Percentiles rank a stretch among this genome's conserved stretches.
phyloP scores from a whole-genome alignment of 495 filamentous ascomycete species.

The Lasiosphaeriaceae sp. region DNA sequence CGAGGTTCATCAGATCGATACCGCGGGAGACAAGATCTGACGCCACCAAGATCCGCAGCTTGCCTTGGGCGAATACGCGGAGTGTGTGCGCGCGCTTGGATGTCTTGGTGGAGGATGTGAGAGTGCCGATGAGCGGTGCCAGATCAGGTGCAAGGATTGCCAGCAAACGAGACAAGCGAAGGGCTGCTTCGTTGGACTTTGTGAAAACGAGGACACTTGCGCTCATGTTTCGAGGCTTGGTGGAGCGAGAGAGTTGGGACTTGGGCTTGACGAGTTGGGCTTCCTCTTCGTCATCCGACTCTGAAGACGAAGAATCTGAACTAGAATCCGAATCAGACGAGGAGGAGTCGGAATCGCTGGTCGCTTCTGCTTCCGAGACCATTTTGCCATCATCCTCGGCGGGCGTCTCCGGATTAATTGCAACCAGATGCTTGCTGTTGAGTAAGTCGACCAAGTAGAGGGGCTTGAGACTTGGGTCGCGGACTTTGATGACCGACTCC shows the following conservation, averaged over 20 bases:
- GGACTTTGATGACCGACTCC: conserved; percentile 72
- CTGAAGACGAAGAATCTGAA: conserved; percentile 8
- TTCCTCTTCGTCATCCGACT: conserved; percentile 4
- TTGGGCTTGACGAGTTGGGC: conserved; percentile 1
- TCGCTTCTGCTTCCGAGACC: conserved; percentile 27
- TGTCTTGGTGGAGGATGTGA: conserved; percentile 71
- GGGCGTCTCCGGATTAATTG: not conserved
- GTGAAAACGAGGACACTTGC: conserved; percentile 75
- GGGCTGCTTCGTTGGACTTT: conserved; percentile 77
- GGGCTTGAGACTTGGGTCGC: conserved; percentile 75
- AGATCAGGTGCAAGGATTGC: conserved; percentile 59
- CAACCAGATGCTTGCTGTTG: conserved; percentile 32
- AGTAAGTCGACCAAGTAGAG: conserved; percentile 70
- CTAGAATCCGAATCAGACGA: conserved; percentile 31
- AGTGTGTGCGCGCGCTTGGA: conserved; percentile 57
- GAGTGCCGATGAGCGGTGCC: conserved; percentile 55
- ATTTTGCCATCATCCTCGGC: conserved; percentile 24
- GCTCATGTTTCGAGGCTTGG: conserved; percentile 3
- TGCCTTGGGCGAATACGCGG: conserved; percentile 56
- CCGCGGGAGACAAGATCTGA: conserved; percentile 91
- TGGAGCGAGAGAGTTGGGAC: not conserved
- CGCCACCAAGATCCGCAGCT: conserved; percentile 72
- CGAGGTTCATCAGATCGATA: conserved; percentile 75
- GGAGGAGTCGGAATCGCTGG: conserved; percentile 23
- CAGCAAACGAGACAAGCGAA: conserved; percentile 76